These are phyloP conservation scores for Kazachstania sp. DNA, from an alignment of 1,139 yeast genomes.

Conservation along the genomic window DNA sequence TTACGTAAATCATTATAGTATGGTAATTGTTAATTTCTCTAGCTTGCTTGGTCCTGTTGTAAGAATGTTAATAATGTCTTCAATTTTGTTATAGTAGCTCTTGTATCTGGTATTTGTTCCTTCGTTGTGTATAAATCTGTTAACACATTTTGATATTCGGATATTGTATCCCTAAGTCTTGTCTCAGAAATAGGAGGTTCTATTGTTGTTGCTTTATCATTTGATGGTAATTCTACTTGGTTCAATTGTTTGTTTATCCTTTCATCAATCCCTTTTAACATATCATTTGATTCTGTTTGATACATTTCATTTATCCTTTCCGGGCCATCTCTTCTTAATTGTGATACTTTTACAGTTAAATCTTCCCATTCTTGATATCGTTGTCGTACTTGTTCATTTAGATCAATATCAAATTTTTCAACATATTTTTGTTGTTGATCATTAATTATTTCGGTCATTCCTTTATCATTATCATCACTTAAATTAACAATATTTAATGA, in stretches of 20 bases:
- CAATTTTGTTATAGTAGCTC: conserved; percentile 12
- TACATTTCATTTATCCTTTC: conserved; percentile 25
- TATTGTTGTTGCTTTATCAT: neutral
- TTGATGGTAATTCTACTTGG: neutral
- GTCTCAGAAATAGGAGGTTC: no score
- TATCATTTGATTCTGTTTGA: conserved; percentile 19
- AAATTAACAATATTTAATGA: conserved; percentile 40
- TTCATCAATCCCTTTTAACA: conserved; percentile 20
- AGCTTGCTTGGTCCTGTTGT: conserved; percentile 10
- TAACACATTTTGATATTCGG: conserved; percentile 4
- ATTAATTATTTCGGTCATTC: conserved; percentile 11
- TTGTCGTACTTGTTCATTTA: conserved; percentile 47
- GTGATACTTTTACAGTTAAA: conserved; percentile 46
- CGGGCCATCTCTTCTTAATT: conserved; percentile 48
- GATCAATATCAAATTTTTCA: conserved; percentile 55
- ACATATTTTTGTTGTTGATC: conserved; percentile 31
- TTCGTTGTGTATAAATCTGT: neutral
- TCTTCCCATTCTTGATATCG: conserved; percentile 49
- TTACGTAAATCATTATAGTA: neutral
- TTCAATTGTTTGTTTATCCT: conserved; percentile 11
- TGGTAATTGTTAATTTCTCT: neutral
- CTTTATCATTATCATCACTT: conserved; percentile 10
- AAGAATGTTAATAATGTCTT: conserved; percentile 13
- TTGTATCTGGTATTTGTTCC: conserved; percentile 11
- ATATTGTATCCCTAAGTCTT: neutral